Evolutionary conservation across 2,329 filamentous ascomycete genomes (phyloP), one percentile per base, ranked within the genome.

Genomic region (Aphanocladium album): DNA sequence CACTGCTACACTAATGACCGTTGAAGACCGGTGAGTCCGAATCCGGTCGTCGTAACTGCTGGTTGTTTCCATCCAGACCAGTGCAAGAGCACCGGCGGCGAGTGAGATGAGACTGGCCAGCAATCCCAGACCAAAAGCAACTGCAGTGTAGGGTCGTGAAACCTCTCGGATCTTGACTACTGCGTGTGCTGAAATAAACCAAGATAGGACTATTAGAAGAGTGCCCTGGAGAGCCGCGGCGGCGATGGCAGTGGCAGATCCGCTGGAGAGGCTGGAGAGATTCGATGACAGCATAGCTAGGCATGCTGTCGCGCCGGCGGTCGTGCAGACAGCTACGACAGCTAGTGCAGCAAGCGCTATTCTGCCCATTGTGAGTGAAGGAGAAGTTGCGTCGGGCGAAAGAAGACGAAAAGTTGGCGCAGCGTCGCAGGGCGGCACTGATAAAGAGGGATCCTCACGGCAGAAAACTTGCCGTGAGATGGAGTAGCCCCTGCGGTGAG

Each of bases 1-100:
- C 16, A 79, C 69, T 0, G 81, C 75, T 4, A 76, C 70, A 35
- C 77, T 81, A 16, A 78, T 69, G 39, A 84, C 66, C 51, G 81
- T 76, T 45, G 46, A 37, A 69, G 68, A 57, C 53, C 66, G 67
- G 21, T 60, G 62, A 2, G 64, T 51, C n/a, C 58, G 62, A 16
- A 62, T 45, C 5, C 63, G 30, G 7, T 64, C 54, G 8, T 65
- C 63, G 62, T 17, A 64, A 65, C 55, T 70, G 67, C 67, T 68
- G 33, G 67, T 73, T 54, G 71, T 75, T 65, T 72, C 70, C 55
- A 80, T 70, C 60, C 71, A 72, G 25, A 78, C 73, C 56, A 84
- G 69, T 51, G 76, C 73, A 3, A 73, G 72, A 16, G 80, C 72
- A 19, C 80, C 82, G 5, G 79, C 68, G 3, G 73, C 74, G 21